These are phyloP conservation scores for Sarocladium kiliense DNA, from an alignment of 2,329 filamentous ascomycete genomes.

Conservation along the genomic window DNA sequence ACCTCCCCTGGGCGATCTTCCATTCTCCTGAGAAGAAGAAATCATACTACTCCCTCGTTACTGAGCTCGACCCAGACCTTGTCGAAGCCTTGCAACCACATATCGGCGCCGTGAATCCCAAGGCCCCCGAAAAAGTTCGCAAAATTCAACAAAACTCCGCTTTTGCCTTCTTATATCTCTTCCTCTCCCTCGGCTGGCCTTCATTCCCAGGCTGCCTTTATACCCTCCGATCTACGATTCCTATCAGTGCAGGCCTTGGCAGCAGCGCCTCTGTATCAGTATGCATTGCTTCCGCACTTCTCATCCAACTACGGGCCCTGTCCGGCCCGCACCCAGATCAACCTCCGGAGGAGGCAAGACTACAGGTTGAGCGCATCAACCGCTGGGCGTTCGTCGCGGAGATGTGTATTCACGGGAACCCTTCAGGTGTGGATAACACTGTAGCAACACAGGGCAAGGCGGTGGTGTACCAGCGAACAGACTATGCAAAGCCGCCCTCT, in stretches of 20 bases:
- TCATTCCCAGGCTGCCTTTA: conserved; percentile 80
- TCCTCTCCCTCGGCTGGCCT: conserved; percentile 77
- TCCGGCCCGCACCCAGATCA: conserved; percentile 91
- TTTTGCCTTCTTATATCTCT: conserved; percentile 85
- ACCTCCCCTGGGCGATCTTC: conserved; percentile 82
- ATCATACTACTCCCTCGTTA: conserved; percentile 87
- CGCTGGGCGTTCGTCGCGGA: conserved; percentile 96
- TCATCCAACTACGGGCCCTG: conserved; percentile 82
- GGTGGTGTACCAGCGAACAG: conserved; percentile 78
- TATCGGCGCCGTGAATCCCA: conserved; percentile 63
- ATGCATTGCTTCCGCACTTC: conserved; percentile 76
- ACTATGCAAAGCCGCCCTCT: conserved; percentile 70
- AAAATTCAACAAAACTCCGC: conserved; percentile 83
- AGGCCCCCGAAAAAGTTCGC: conserved; percentile 62
- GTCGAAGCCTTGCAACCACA: conserved; percentile 76
- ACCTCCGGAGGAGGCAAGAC: conserved; percentile 75
- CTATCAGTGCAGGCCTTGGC: conserved; percentile 84
- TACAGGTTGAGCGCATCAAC: conserved; percentile 94
- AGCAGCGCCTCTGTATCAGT: conserved; percentile 94
- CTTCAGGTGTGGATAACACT: conserved; percentile 95
- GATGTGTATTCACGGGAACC: conserved; percentile 96
- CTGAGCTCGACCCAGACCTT: conserved; percentile 76
- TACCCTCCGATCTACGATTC: conserved; percentile 88
- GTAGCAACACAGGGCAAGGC: conserved; percentile 91
- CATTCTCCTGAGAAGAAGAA: conserved; percentile 81